Evolutionary conservation across 2,329 filamentous ascomycete species (phyloP).

Genomic region (Botryotinia convoluta): DNA sequence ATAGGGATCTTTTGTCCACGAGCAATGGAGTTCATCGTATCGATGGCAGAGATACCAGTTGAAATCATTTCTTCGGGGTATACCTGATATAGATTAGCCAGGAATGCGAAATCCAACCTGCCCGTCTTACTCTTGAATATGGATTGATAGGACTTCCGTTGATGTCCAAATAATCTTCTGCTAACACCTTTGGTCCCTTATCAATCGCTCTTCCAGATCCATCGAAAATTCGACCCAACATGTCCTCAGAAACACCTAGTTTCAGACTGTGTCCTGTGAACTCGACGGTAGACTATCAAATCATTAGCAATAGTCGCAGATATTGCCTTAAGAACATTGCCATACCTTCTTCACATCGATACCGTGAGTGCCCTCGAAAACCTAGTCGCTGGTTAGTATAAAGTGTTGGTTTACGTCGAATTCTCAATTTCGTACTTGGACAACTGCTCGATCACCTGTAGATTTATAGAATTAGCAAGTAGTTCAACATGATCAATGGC

Average conservation of each 20-base stretch:
- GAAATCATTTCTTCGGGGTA: constrained; percentile 99
- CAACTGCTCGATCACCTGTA: constrained; percentile 84
- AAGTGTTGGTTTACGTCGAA: neutral
- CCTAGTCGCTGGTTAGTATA: constrained; percentile 51
- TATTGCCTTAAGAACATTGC: neutral
- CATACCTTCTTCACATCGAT: constrained; percentile 97
- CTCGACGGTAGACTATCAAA: constrained; percentile 81
- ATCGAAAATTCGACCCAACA: constrained; percentile 98
- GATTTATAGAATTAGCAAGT: constrained; percentile 25
- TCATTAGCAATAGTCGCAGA: constrained; percentile 22
- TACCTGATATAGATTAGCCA: constrained; percentile 54
- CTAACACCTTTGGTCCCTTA: constrained; percentile 96
- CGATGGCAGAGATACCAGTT: constrained; percentile 97
- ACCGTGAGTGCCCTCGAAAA: constrained; percentile 94
- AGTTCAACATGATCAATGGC: constrained; percentile 15
- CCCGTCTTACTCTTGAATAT: constrained; percentile 77
- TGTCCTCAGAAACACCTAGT: constrained; percentile 98
- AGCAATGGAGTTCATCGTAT: constrained; percentile 97
- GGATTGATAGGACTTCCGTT: constrained; percentile 99
- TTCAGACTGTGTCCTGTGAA: constrained; percentile 97
- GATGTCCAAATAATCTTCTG: constrained; percentile 98
- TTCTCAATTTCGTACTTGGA: constrained; percentile 65
- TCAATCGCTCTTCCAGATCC: constrained; percentile 97
- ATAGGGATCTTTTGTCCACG: constrained; percentile 99
- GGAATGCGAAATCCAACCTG: neutral